These are phyloP conservation scores for Hypomontagnella submonticulosa DNA, from an alignment of 495 filamentous ascomycete species.

Conservation along the genomic window DNA sequence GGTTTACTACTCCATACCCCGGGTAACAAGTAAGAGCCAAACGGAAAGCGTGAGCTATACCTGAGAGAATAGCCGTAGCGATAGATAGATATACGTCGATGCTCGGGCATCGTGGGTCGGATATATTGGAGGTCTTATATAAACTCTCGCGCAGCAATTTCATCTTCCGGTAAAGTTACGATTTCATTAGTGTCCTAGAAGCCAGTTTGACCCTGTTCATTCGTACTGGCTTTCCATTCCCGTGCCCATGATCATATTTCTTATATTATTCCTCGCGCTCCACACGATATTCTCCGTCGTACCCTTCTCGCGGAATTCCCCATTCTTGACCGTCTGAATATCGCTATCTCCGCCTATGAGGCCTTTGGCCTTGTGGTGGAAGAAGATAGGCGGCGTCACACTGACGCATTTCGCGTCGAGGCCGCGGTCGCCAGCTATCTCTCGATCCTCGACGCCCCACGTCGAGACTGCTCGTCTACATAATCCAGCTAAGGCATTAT, in stretches of 20 bases:
- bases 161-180: not conserved
- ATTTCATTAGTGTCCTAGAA: not conserved
- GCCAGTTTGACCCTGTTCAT: not conserved
- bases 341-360: slow-evolving; percentile 55
- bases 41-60: no score
- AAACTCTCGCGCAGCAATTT: no score
- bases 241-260: slow-evolving; percentile 37
- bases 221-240: slow-evolving; percentile 40
- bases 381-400: slow-evolving; percentile 60
- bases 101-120: no score
- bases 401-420: slow-evolving; percentile 55
- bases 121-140: no score
- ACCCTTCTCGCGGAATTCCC: slow-evolving; percentile 50
- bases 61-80: no score
- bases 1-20: no score
- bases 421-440: slow-evolving; percentile 24
- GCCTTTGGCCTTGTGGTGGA: slow-evolving; percentile 58
- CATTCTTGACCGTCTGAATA: slow-evolving; percentile 48
- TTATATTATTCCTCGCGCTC: slow-evolving; percentile 61
- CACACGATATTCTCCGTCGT: slow-evolving; percentile 60
- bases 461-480: slow-evolving; percentile 49
- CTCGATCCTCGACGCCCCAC: slow-evolving; percentile 15
- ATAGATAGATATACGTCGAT: no score
- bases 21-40: no score
- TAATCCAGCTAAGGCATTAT: slow-evolving; percentile 61